Evolutionary conservation across 2,329 filamentous ascomycete species (phyloP), one percentile per base, ranked within the genome.

Genomic region (Phialemonium atrogriseum): DNA sequence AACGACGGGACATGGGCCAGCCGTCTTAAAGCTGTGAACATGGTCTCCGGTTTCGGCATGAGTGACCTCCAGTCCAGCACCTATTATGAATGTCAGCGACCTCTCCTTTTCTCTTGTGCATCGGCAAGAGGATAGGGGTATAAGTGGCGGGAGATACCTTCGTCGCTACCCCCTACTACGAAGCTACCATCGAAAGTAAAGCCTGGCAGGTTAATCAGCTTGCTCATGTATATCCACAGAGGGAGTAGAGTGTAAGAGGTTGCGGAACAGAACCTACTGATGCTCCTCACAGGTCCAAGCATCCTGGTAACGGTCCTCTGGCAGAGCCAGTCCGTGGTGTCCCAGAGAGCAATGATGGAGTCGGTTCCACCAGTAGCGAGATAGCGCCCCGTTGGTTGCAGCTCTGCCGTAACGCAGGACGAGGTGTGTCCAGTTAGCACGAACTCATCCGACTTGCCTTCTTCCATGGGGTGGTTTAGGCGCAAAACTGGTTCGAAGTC

Each of bases 161-260:
- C 81, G 33, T 86, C 82, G 36, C 79, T 82, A 13, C 82, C 83
- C 8, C 77, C 82, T 3, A 80, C 75, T 15, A 88, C 60, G 49
- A 79, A 89, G 47, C 73, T 78, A 1, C 84, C 83, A 46, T 88
- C 83, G 55, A 83, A 88, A 11, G 75, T 82, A 51, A 88, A 89
- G 48, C 80, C 78, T 75, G 33, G 26, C 3, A 5, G 6, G 10
- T 20, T 6, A 27, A 24, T 32, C 30, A 36, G 23, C 39, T 56
- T 37, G 55, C n/a, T n/a, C n/a, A n/a, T n/a, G n/a, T n/a, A n/a
- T n/a, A n/a, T n/a, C n/a, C n/a, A n/a, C n/a, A n/a, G n/a, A n/a
- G n/a, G n/a, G n/a, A n/a, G n/a, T n/a, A n/a, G n/a, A n/a, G n/a
- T n/a, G n/a, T n/a, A n/a, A n/a, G n/a, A n/a, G n/a, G n/a, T n/a